Evolutionary conservation across 2,329 filamentous ascomycete species (phyloP), one percentile per base, ranked within the genome.

Genomic region (Calonectria fujianensis): DNA sequence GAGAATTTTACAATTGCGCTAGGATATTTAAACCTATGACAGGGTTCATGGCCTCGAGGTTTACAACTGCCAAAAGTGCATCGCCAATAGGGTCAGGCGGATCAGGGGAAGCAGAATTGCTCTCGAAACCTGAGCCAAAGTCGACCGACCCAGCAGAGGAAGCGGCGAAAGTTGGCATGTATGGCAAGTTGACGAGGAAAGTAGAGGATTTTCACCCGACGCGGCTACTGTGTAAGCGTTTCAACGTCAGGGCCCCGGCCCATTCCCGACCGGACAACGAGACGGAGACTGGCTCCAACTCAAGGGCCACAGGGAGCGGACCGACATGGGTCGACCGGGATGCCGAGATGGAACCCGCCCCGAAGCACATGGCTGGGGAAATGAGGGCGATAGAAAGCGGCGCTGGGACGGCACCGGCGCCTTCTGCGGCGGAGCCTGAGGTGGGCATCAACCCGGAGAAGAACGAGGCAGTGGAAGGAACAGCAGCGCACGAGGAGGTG

Each of bases 91-190:
- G 84, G 14, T 67, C 75, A 20, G 75, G 74, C n/a, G 72, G 69
- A 16, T 57, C 63, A n/a, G 24, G 64, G 31, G 74, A 65, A 24
- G 72, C 73, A 6, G 83, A 83, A 27, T 67, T 82, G 14, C 48
- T 85, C 3, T 82, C 82, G 9, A 81, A 80, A 54, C 82, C 82
- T 1, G 83, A 83, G 63, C 81, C 82, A 13, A 87, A 86, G 41
- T 73, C 79, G 6, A 78, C 80, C 75, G 94, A 98, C 80, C 93
- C 96, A 0, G 95, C 95, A 14, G 94, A 96, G 82, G 93, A 95
- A 79, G 97, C 97, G 1, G 97, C 97, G 10, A 94, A 91, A 81
- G 87, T 98, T 82, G 96, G 95, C 72, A 98, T 98, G 96, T 98
- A 96, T 85, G 97, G 97, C 1, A 90, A 92, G 18, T 90, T 98